phyloP scores from a whole-genome alignment of 805 yeast species.

The Candida sphagnicola region DNA sequence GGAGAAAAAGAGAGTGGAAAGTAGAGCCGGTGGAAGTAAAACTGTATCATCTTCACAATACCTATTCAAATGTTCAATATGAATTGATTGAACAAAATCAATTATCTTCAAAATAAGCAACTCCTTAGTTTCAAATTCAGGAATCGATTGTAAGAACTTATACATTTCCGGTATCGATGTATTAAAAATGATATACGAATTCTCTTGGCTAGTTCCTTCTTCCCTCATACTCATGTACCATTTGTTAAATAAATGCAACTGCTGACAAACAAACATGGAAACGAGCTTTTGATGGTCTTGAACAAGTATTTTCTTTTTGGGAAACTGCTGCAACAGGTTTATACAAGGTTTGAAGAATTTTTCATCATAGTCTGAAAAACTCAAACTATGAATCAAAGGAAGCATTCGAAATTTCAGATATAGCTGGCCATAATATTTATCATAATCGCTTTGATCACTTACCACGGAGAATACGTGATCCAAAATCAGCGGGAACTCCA shows the following conservation, averaged over 20 bases:
- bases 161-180: constrained; percentile 2
- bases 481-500: constrained; percentile 1
- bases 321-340: background rate
- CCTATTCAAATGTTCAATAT: constrained; percentile 7
- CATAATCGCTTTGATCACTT: background rate
- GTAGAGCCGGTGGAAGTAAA: constrained; percentile 37
- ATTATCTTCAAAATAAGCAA: constrained; percentile 7
- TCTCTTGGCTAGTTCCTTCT: background rate
- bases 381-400: background rate
- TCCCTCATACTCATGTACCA: constrained; percentile 1
- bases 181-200: constrained; percentile 2
- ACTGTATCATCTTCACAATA: constrained; percentile 14
- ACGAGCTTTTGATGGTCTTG: constrained; percentile 1
- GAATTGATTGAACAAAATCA: constrained; percentile 11
- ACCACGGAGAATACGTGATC: background rate
- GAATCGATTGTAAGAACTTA: constrained; percentile 1
- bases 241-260: background rate
- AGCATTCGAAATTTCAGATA: background rate
- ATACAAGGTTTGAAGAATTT: constrained; percentile 1
- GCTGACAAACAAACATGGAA: constrained; percentile 1
- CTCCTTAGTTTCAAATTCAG: constrained; percentile 6
- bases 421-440: background rate
- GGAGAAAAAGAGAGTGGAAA: constrained; percentile 35
- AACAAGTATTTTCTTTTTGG: background rate
- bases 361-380: constrained; percentile 3